Evolutionary conservation across 805 yeast genomes (phyloP), one percentile per base, ranked within the genome.

Genomic region (Candida berthetii): DNA sequence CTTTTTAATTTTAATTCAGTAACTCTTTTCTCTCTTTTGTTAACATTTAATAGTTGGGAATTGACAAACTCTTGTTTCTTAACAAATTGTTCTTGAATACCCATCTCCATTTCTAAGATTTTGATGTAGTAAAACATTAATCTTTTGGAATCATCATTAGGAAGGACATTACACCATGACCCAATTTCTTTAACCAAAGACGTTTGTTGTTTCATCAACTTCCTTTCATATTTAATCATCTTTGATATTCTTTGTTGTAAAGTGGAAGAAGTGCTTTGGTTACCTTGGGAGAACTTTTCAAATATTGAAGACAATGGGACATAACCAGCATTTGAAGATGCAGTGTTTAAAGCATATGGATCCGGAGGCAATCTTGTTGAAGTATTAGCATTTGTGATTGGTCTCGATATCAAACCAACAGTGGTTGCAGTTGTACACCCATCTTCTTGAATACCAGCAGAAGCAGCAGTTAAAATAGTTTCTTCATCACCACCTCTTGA

Each of bases 1-100:
- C 72, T 64, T 41, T 59, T 59, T 34, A 47, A 42, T 36, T 61
- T 57, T 41, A 72, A 58, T 17, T 67, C 72, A 17, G 55, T 64
- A 20, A 67, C 63, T 49, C 76, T 72, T 43, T 55, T 60, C 54
- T 78, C 84, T 43, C 83, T 61, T 46, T 72, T 70, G 33, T 69
- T 60, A 6, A 78, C 74, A 39, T 68, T 71, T 9, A 58, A 57
- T 38, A 78, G 54, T 41, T 72, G 72, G 14, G 66, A 50, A 43
- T 66, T 68, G 29, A 76, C 57, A 38, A 54, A 64, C 37, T 71
- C 75, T 45, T 72, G 58, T 47, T 66, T 69, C 41, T 74, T 70
- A 16, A 65, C 57, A 28, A 65, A 40, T n/a, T 57, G 60, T 15
- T 64, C 67, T 24, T 59, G 53, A 4, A 61, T 47, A 14, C 64